Evolutionary conservation across 176 grass and related monocot species (phyloP).

Genomic region (Sorghum bicolor): Sorghum_bicolor_NCBIv3 NC_012873.2:60157001-60157500

Average conservation of each 20-base stretch:
- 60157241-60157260: conserved; percentile 1
- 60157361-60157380: not conserved
- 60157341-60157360: not conserved
- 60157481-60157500: too few species aligned
- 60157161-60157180: not conserved
- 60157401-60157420: too few species aligned
- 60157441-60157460: too few species aligned
- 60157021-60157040: conserved; percentile 96
- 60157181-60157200: conserved; percentile 1
- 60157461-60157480: too few species aligned
- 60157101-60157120: not conserved
- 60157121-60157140: not conserved
- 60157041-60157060: conserved; percentile 95
- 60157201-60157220: conserved; percentile 10
- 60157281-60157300: not conserved
- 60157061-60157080: conserved; percentile 96
- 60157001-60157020: conserved; percentile 95
- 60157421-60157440: too few species aligned
- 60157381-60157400: too few species aligned
- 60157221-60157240: not conserved
- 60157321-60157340: not conserved
- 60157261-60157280: conserved; percentile 17
- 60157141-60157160: not conserved
- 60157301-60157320: not conserved
- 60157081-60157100: conserved; percentile 68